Percentiles rank a stretch among this genome's conserved stretches.
Conservation (phyloP, 1,284 basidiomycete species). For the Ustilago shanxiensis region DNA sequence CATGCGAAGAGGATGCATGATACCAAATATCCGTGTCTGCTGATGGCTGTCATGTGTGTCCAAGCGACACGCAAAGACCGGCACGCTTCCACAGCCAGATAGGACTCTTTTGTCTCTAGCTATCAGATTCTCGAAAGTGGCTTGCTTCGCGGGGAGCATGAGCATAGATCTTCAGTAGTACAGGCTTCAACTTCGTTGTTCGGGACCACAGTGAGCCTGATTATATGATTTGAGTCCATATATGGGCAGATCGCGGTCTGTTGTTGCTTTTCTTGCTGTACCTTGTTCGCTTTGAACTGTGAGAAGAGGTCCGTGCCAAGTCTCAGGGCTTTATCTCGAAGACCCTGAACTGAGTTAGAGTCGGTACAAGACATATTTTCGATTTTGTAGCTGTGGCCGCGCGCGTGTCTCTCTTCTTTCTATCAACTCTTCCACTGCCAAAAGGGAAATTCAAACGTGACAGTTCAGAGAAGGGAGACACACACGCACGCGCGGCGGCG, state of each 20-base stretch:
- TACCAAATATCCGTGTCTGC: not conserved
- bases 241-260: too few species aligned
- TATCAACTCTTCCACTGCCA: not conserved
- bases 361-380: too few species aligned
- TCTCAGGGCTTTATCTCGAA: too few species aligned
- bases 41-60: slow-evolving; percentile 2
- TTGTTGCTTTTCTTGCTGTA: too few species aligned
- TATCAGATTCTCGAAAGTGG: not conserved
- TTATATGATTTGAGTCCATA: too few species aligned
- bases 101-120: not conserved
- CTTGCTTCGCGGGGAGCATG: too few species aligned
- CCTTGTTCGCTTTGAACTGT: not conserved
- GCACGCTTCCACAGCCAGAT: too few species aligned
- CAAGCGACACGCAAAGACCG: not conserved
- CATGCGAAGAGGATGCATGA: not conserved
- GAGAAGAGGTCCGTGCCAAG: not conserved
- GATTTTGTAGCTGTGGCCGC: too few species aligned
- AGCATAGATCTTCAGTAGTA: too few species aligned
- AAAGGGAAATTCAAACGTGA: not conserved
- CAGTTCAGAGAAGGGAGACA: not conserved
- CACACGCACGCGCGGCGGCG: slow-evolving; percentile 5
- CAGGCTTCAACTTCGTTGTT: not conserved
- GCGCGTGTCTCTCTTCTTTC: not conserved
- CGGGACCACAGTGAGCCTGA: too few species aligned
- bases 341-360: not conserved